These are phyloP conservation scores for Tarenaya hassleriana DNA, from an alignment of 345 rosid species.

Conservation along the genomic window DNA sequence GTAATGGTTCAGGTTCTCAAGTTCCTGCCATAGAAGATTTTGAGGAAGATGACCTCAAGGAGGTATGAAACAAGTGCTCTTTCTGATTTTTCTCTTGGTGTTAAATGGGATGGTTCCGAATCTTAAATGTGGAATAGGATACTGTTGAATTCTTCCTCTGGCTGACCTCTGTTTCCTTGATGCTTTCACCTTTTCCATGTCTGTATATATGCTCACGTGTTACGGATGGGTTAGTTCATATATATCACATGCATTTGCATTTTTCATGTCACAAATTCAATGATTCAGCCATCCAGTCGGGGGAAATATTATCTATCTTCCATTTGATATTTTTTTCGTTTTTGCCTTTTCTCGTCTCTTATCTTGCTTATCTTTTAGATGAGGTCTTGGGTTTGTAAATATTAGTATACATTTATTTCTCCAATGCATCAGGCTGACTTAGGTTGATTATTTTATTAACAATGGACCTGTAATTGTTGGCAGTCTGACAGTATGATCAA, in stretches of 20 bases:
- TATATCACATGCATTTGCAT: background rate
- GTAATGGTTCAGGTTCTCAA: conserved; percentile 44
- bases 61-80: conserved; percentile 33
- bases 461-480: conserved; percentile 1
- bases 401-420: conserved; percentile 4
- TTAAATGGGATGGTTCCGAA: too few species aligned
- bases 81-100: too few species aligned
- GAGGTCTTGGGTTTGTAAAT: conserved; percentile 12
- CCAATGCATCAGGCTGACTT: conserved; percentile 1
- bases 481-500: conserved; percentile 69
- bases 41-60: conserved; percentile 73
- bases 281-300: too few species aligned
- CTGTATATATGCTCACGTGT: conserved; percentile 8
- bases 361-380: too few species aligned
- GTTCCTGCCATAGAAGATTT: conserved; percentile 66
- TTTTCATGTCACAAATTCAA: too few species aligned
- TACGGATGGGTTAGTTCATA: conserved; percentile 2
- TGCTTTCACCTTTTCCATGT: background rate
- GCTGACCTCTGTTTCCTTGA: too few species aligned
- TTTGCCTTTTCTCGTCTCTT: too few species aligned
- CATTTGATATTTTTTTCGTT: too few species aligned
- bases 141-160: too few species aligned
- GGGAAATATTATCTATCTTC: too few species aligned
- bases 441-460: background rate
- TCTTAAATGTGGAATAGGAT: too few species aligned